Conservation (phyloP, 257 asterid genomes). For the Parsonsia alboflavescens region DNA sequence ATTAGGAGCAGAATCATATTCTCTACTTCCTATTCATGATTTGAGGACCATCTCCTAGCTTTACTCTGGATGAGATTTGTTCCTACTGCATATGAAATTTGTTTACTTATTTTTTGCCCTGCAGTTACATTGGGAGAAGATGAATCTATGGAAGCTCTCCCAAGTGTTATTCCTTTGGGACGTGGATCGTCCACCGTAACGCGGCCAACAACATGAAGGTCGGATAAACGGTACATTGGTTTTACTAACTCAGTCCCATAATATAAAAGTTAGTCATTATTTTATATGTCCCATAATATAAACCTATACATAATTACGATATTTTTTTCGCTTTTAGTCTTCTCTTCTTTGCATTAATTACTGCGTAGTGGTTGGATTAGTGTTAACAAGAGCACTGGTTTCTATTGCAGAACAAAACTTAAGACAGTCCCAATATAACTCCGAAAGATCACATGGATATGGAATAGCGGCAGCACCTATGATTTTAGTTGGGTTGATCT, state of each 20-base stretch:
- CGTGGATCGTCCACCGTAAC: conserved; percentile 96
- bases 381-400: neutral
- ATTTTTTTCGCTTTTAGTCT: no score
- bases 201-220: conserved; percentile 75
- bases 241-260: no score
- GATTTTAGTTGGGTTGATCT: neutral
- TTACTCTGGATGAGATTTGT: neutral
- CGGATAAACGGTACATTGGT: conserved; percentile 1
- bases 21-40: neutral
- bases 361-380: no score
- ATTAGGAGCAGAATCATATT: neutral
- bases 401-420: neutral
- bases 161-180: conserved; percentile 63
- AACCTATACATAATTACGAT: no score
- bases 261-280: no score
- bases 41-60: neutral
- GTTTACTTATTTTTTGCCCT: conserved; percentile 12
- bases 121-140: conserved; percentile 54
- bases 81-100: neutral
- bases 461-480: neutral
- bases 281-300: no score
- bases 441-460: neutral
- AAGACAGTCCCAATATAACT: neutral
- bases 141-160: conserved; percentile 53
- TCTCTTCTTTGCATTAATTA: no score